These are phyloP conservation scores for Gossypium davidsonii DNA, from an alignment of 441 rosid species.

Conservation along the genomic window DNA sequence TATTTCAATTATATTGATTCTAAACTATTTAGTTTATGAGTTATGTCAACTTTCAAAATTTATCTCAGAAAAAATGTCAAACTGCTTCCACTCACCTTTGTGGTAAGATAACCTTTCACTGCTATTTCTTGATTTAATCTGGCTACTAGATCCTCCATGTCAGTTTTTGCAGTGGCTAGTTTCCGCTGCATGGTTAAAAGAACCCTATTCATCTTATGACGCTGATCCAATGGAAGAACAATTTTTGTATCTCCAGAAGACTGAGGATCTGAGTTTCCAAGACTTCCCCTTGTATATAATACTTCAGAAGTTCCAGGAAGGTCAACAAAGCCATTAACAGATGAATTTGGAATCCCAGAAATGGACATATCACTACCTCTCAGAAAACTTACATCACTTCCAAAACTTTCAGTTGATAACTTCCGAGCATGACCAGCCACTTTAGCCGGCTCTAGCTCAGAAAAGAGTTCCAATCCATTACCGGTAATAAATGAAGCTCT, in stretches of 20 bases:
- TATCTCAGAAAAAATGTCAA: conserved; percentile 11
- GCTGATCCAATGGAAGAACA: conserved; percentile 71
- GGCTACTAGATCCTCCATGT: conserved; percentile 95
- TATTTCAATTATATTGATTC: not conserved
- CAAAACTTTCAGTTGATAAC: conserved; percentile 64
- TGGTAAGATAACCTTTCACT: conserved; percentile 74
- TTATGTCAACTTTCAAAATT: not conserved
- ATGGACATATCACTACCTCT: conserved; percentile 64
- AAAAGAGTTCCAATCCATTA: conserved; percentile 50
- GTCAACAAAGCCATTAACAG: conserved; percentile 53
- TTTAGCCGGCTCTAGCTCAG: conserved; percentile 52
- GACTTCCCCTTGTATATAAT: conserved; percentile 30
- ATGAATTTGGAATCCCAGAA: conserved; percentile 50
- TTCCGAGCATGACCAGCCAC: conserved; percentile 52
- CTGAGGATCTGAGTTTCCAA: conserved; percentile 32
- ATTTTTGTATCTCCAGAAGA: conserved; percentile 48
- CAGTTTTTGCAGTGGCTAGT: conserved; percentile 77
- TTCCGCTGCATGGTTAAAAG: conserved; percentile 62
- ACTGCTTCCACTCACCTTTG: conserved; percentile 48
- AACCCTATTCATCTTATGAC: conserved; percentile 70
- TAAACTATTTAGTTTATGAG: not conserved
- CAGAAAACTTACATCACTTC: conserved; percentile 54
- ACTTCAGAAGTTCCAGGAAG: conserved; percentile 41
- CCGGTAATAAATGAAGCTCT: conserved; percentile 32
- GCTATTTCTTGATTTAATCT: conserved; percentile 92